Base-by-base conservation (phyloP, 1,139 yeast species). In the Arxiozyma heterogenica region DNA sequence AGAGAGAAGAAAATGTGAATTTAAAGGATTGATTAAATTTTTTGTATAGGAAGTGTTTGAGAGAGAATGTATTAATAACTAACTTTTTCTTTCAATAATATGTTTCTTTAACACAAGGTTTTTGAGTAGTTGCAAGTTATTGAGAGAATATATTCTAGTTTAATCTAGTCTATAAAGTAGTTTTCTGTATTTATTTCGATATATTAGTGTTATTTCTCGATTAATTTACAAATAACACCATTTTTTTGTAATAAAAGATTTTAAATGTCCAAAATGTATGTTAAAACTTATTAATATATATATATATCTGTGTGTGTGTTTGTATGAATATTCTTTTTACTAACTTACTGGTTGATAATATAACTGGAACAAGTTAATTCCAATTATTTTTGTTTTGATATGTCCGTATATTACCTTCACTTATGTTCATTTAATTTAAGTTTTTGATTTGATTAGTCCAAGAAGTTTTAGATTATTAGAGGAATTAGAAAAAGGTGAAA, bases 401-500 rank as follows among this genome's bases (percentile, higher is more conserved):
- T 34, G 6, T 2, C 6, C 15, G 15, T 34, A 3, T 12, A 34
- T 34, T 34, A 34, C 39, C 12, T 8, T 15, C 8, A 15, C n/a
- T 4, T 27, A 27, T 27, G 5, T 7, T 27, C 8, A 27, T 27
- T 27, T 17, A 43, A 22, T 23, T 15, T 23, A 3, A 2, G 4
- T 45, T 34, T 39, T 11, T 8, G 25, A 20, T 44, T 22, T 18
- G 4, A 49, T 15, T 59, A 87, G 95, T 49, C 98, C 98, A 60
- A 82, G 98, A 72, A 90, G 90, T 70, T 93, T 93, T 72, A 87
- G 95, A 67, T 79, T 93, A 50, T 78, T 93, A 59, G 98, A 93
- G 74, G 98, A 93, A 73, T 78, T 94, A 61, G 99, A 94, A 71
- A 93, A 91, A 67, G 98, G 98, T 52, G 99, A 94, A 69, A 94